These are phyloP conservation scores for Gyrodon lividus DNA, from an alignment of 768 basidiomycete species.

Conservation along the genomic window DNA sequence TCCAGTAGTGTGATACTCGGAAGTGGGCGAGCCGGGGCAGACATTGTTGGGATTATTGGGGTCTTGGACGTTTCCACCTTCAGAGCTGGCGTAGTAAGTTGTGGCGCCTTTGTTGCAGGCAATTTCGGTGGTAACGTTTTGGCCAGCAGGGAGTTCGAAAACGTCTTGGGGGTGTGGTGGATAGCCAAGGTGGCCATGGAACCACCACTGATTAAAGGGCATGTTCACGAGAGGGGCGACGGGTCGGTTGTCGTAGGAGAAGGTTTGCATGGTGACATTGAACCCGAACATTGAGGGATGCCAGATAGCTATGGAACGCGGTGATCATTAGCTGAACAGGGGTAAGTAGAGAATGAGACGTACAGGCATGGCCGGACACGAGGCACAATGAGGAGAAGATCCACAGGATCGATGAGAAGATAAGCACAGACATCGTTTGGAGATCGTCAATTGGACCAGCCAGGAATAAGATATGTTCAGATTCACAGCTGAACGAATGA, in stretches of 20 bases:
- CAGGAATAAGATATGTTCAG: conserved; percentile 3
- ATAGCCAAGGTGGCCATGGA: conserved; percentile 56
- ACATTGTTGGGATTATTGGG: conserved; percentile 47
- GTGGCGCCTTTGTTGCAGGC: conserved; percentile 62
- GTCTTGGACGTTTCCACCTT: conserved; percentile 53
- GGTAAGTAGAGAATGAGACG: background rate
- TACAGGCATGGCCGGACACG: conserved; percentile 19
- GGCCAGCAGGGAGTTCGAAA: conserved; percentile 60
- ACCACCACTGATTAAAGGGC: conserved; percentile 53
- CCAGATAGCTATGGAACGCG: conserved; percentile 40
- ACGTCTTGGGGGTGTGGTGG: conserved; percentile 58
- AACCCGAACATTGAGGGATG: conserved; percentile 66
- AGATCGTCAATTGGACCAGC: conserved; percentile 17
- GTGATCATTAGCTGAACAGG: background rate
- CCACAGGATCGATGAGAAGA: background rate
- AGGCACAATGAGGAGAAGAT: conserved; percentile 4
- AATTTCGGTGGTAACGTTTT: conserved; percentile 52
- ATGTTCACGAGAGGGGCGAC: conserved; percentile 39
- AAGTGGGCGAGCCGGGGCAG: conserved; percentile 46
- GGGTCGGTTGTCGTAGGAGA: conserved; percentile 64
- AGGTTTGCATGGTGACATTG: conserved; percentile 58
- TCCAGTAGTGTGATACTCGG: conserved; percentile 56
- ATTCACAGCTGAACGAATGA: background rate
- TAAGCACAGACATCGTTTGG: conserved; percentile 3
- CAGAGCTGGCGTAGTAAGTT: conserved; percentile 49